These are phyloP conservation scores for Pisolithus albus DNA, from an alignment of 768 basidiomycete species.

Conservation along the genomic window DNA sequence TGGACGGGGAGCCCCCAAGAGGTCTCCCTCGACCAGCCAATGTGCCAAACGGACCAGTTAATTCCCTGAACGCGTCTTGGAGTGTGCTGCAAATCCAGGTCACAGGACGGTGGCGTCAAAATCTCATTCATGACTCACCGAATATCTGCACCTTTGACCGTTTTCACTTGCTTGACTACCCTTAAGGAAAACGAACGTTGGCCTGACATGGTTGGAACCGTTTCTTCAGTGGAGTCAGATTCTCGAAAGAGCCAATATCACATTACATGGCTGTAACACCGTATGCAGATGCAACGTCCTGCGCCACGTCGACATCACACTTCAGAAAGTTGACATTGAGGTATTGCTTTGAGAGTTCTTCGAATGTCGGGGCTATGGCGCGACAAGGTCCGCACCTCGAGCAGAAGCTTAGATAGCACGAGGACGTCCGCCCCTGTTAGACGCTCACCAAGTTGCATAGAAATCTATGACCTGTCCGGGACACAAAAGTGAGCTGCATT, in stretches of 20 bases:
- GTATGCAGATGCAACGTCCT: conserved; percentile 60
- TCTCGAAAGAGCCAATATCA: conserved; percentile 10
- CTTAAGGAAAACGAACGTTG: conserved; percentile 75
- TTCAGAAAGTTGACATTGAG: conserved; percentile 75
- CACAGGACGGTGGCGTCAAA: conserved; percentile 1
- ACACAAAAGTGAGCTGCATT: background rate
- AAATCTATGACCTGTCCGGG: conserved; percentile 70
- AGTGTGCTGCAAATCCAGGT: conserved; percentile 41
- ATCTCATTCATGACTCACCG: conserved; percentile 35
- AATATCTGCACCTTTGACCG: conserved; percentile 66
- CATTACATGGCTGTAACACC: conserved; percentile 64
- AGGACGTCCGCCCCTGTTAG: background rate
- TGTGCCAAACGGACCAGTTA: conserved; percentile 38
- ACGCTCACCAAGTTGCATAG: conserved; percentile 68
- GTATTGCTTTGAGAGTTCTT: conserved; percentile 62
- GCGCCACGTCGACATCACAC: conserved; percentile 68
- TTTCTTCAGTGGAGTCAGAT: background rate
- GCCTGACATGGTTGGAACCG: conserved; percentile 39
- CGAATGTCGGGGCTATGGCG: conserved; percentile 70
- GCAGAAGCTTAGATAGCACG: conserved; percentile 6
- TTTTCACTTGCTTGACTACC: conserved; percentile 60
- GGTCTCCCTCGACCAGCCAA: conserved; percentile 75
- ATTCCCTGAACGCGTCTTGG: conserved; percentile 50
- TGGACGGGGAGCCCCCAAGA: conserved; percentile 45
- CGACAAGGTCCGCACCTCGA: conserved; percentile 83